phyloP scores from a whole-genome alignment of 768 basidiomycete species.

The Boletus reticuloceps region DNA sequence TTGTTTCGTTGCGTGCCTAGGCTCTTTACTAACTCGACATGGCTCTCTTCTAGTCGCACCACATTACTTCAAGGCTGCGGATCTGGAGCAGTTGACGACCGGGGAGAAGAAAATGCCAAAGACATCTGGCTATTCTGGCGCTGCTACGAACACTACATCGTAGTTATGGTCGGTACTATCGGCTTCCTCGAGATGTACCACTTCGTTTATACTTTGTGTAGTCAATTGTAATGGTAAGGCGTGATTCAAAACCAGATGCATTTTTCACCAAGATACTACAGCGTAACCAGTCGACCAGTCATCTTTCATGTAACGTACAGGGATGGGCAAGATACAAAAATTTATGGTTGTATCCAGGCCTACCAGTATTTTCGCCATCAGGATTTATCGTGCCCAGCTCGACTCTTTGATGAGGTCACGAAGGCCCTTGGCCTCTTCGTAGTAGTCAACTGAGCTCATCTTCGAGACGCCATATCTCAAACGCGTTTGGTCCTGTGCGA shows the following conservation, averaged over 20 bases:
- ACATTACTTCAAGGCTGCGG: slow-evolving; percentile 90
- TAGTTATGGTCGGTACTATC: background rate
- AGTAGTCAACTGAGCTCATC: slow-evolving; percentile 64
- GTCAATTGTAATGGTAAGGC: no score
- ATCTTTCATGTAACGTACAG: slow-evolving; percentile 1
- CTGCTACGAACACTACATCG: slow-evolving; percentile 8
- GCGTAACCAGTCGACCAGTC: background rate
- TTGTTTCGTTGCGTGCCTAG: background rate
- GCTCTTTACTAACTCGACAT: slow-evolving; percentile 1
- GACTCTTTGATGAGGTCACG: slow-evolving; percentile 54
- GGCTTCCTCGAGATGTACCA: no score
- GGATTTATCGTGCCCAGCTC: slow-evolving; percentile 46
- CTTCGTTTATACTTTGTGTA: no score
- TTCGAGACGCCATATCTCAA: slow-evolving; percentile 80
- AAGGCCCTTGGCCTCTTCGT: slow-evolving; percentile 59
- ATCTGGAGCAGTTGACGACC: slow-evolving; percentile 72
- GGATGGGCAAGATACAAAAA: background rate
- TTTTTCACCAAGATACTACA: background rate
- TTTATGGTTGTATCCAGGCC: background rate
- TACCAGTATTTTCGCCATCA: background rate
- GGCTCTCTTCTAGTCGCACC: slow-evolving; percentile 67
- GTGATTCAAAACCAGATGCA: no score
- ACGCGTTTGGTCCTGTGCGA: slow-evolving; percentile 67
- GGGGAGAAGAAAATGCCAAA: slow-evolving; percentile 96
- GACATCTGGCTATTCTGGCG: slow-evolving; percentile 39